Conservation (phyloP, 768 basidiomycete genomes). For the Boletus sp. region DNA sequence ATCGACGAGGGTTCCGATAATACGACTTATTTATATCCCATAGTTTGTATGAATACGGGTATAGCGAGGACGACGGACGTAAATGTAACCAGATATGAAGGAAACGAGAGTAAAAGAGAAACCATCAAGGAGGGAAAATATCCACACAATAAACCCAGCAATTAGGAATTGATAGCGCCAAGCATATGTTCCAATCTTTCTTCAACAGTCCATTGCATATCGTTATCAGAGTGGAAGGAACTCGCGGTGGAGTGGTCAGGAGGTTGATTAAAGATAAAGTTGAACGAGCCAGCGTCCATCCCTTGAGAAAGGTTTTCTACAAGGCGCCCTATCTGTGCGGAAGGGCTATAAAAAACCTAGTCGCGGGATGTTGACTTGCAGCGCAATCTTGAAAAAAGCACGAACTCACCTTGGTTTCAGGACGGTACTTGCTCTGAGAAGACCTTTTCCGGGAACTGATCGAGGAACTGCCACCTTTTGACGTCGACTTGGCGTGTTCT, state of each 20-base stretch:
- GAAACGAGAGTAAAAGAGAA: constrained; percentile 12
- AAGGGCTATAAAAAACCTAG: constrained; percentile 44
- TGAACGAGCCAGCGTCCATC: constrained; percentile 81
- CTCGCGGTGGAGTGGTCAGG: constrained; percentile 58
- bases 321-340: constrained; percentile 76
- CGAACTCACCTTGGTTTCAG: constrained; percentile 76
- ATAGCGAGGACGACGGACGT: constrained; percentile 24
- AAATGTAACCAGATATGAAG: constrained; percentile 15
- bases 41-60: constrained; percentile 32
- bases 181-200: constrained; percentile 76
- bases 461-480: constrained; percentile 60
- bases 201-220: constrained; percentile 68
- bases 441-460: constrained; percentile 60
- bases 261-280: constrained; percentile 50
- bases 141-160: constrained; percentile 26
- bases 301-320: constrained; percentile 81
- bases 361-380: constrained; percentile 8
- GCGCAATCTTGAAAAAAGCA: constrained; percentile 1
- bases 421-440: constrained; percentile 53
- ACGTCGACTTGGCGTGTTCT: constrained; percentile 65
- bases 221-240: constrained; percentile 58
- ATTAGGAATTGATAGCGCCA: constrained; percentile 33
- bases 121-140: constrained; percentile 7
- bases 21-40: constrained; percentile 33
- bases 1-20: constrained; percentile 15